These are phyloP conservation scores for Trichoderma brevicompactum DNA, from an alignment of 2,329 filamentous ascomycete genomes.

Conservation along the genomic window DNA sequence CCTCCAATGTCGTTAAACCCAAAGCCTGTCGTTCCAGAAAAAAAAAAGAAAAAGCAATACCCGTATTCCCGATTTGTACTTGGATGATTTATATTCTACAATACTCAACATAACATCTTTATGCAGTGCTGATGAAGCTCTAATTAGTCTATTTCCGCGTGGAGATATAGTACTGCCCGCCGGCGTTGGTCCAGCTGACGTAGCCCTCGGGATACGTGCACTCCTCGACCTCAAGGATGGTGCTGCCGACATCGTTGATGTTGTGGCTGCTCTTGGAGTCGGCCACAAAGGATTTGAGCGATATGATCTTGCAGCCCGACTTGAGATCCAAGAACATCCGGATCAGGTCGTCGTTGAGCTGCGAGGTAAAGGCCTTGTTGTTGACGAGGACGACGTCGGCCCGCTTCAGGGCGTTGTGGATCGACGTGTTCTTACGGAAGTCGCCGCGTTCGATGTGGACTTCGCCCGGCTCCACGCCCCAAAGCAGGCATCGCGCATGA, in stretches of 20 bases:
- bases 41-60: constrained; percentile 11
- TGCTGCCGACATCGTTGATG: constrained; percentile 77
- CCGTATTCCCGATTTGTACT: constrained; percentile 25
- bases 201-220: constrained; percentile 66
- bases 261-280: constrained; percentile 77
- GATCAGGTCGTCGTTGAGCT: constrained; percentile 82
- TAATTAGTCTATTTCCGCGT: constrained; percentile 64
- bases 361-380: constrained; percentile 92
- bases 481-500: constrained; percentile 79
- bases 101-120: constrained; percentile 26
- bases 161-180: constrained; percentile 87
- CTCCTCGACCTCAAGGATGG: constrained; percentile 76
- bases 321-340: constrained; percentile 94
- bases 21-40: not conserved
- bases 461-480: constrained; percentile 80
- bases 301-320: constrained; percentile 85
- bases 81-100: constrained; percentile 26
- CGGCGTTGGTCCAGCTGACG: constrained; percentile 89
- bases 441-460: constrained; percentile 83
- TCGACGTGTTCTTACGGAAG: constrained; percentile 74
- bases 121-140: constrained; percentile 40
- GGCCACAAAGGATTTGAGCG: constrained; percentile 87
- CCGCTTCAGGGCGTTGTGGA: constrained; percentile 73
- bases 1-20: constrained; percentile 18
- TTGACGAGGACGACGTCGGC: constrained; percentile 98